Base-by-base conservation (phyloP, 1,139 yeast genomes). In the Sugiyamaella paludigena region DNA sequence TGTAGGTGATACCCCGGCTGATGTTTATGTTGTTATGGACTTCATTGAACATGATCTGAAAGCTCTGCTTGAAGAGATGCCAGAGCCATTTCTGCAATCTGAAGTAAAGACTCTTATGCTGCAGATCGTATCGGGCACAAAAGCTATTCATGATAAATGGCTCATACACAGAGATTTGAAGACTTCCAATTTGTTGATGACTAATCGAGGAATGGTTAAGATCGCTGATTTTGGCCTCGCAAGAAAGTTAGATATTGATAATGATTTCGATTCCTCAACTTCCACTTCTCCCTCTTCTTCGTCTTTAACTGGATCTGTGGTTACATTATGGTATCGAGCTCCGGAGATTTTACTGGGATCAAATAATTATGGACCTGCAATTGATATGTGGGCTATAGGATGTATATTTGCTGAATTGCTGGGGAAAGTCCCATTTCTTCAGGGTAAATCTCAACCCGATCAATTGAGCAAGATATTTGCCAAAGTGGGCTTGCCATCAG, bases 341-440 rank as follows among this genome's bases (percentile, higher is more conserved):
- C 98, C 98, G 0, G 98, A 91, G 65, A 85, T 92, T 65, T 87
- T 92, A 87, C 74, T 91, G 0, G 50, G 52, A 81, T 91, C 60
- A 85, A 87, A 53, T 2, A 40, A 32, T 5, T 91, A 91, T 69
- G 84, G 96, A 2, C 87, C 86, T 68, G 95, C 96, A 26, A 88
- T 92, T 51, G 98, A 92, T 66, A 77, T 91, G 49, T 92, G 98
- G 98, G 87, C 96, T 0, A 91, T 89, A 24, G 98, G 98, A 1
- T 92, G 98, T 71, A 88, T 91, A 48, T 73, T 92, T 49, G 98
- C 96, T 0, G 98, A 92, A 64, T 74, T 92, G 45, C 71, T 89
- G 16, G 95, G 95, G 2, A 89, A 96, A 0, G 81, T 81, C 58
- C 96, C 97, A 3, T 74, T 92, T 39, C 88, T 91, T 67, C 81